Evolutionary conservation across 1,284 basidiomycete species (phyloP), one percentile per base, ranked within the genome.

Genomic region (Trametes sp.): DNA sequence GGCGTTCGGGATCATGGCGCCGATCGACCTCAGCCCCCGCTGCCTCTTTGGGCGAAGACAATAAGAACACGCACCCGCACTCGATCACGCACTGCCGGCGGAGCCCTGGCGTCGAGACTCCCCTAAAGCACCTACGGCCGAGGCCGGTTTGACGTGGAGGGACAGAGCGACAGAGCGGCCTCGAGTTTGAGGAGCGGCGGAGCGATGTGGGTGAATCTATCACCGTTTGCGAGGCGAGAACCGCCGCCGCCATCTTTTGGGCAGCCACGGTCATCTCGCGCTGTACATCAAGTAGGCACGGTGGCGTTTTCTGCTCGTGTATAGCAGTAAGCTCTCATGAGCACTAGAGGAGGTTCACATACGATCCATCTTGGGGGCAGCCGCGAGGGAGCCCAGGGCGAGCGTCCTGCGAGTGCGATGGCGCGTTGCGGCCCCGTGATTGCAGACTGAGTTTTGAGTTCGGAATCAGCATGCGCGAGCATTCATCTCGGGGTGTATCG

Each of bases 1-100:
- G 48, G 42, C 35, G 9, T 36, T 42, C 54, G 57, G 60, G 31
- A 48, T 48, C 54, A 57, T 62, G 51, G 62, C 62, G 60, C 52
- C 55, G 53, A 55, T 54, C 31, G 31, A 35, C 48, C 57, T 55
- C 44, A 57, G 60, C 54, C 48, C 48, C 33, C 54, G 33, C 42
- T 46, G 50, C 49, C 66, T 61, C 52, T 56, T 67, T 54, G 63
- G 61, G 66, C 66, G 66, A 67, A 67, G 66, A 67, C 66, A 67
- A 67, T 67, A 67, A 67, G 66, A 61, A 44, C 57, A 56, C 38
- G 51, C 42, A 57, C 45, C 57, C 51, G 51, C 61, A 41, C 38
- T 33, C 56, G 56, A 59, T 57, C 62, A 38, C 62, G 31, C 21
- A 14, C 9, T 44, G 49, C 56, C 52, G 53, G 36, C 48, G 60